Conservation (phyloP, 2,329 filamentous ascomycete species). For the Calonectria pseudoturangicola region DNA sequence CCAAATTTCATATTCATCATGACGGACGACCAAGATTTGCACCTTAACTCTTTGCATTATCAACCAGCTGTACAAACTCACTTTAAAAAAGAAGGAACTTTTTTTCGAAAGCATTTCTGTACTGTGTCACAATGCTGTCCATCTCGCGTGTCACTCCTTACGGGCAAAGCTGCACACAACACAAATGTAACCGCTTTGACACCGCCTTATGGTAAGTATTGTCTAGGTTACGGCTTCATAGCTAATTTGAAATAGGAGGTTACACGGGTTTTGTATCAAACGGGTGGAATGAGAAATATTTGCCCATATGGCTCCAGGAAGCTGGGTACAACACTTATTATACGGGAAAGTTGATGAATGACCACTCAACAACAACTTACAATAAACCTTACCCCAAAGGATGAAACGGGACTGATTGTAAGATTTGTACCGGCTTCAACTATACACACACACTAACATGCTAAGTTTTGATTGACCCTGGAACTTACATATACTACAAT, state of each 20-base stretch:
- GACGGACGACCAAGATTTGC: not conserved
- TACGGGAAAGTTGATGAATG: slow-evolving; percentile 4
- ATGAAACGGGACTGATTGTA: not conserved
- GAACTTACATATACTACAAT: slow-evolving; percentile 81
- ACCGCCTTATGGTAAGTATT: slow-evolving; percentile 1
- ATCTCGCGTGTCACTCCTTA: not conserved
- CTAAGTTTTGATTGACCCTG: slow-evolving; percentile 35
- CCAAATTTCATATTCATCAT: slow-evolving; percentile 4
- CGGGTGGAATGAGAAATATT: not conserved
- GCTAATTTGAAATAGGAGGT: not conserved
- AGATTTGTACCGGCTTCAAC: not conserved
- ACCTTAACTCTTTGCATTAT: not conserved
- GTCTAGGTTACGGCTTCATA: not conserved
- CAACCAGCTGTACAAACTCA: slow-evolving; percentile 1
- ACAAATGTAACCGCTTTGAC: not conserved
- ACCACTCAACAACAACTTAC: not conserved
- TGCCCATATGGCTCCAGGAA: not conserved
- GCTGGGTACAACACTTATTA: slow-evolving; percentile 2
- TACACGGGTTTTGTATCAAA: not conserved
- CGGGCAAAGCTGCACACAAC: not conserved
- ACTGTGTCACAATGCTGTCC: not conserved
- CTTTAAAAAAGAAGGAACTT: not conserved
- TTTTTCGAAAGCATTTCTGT: not conserved
- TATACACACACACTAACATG: not conserved
- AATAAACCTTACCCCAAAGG: slow-evolving; percentile 1